Evolutionary conservation across 352 stramenopile species (phyloP).

Genomic region (Thalassiosira delicatula): DNA sequence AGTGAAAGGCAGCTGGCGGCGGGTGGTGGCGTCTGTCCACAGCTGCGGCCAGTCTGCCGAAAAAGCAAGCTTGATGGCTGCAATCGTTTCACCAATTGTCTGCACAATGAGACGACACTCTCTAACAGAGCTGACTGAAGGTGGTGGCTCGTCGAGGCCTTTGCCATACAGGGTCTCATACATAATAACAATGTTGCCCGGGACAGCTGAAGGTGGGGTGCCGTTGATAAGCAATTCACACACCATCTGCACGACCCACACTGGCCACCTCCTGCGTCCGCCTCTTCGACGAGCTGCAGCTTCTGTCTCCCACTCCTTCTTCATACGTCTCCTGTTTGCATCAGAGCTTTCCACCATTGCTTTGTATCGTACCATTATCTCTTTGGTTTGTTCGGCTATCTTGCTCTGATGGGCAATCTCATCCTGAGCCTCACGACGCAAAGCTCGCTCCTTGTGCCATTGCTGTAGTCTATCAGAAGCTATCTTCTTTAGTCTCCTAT

Average conservation of each 20-base stretch:
- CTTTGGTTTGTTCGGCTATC: too few relatives aligned
- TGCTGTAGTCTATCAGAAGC: too few relatives aligned
- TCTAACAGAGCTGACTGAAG: conserved; percentile 37
- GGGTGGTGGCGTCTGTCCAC: conserved; percentile 24
- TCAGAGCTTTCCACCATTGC: background rate
- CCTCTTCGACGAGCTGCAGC: background rate
- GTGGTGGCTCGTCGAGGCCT: conserved; percentile 12
- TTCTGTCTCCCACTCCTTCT: conserved; percentile 24
- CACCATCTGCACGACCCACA: conserved; percentile 41
- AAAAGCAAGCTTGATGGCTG: conserved; percentile 26
- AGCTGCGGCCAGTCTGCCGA: conserved; percentile 29
- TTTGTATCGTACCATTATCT: background rate
- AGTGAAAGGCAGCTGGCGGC: conserved; percentile 37
- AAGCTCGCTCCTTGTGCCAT: too few relatives aligned
- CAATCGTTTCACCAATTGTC: conserved; percentile 41
- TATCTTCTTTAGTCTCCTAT: too few relatives aligned
- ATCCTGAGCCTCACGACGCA: too few relatives aligned
- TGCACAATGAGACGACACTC: conserved; percentile 34
- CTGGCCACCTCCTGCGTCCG: conserved; percentile 5
- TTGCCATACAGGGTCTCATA: conserved; percentile 32
- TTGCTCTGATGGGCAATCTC: too few relatives aligned
- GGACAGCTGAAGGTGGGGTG: conserved; percentile 26
- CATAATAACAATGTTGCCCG: conserved; percentile 29
- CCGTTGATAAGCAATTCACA: conserved; percentile 50
- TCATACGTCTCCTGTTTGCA: background rate